These are phyloP conservation scores for Paecilomyces niveus DNA, from an alignment of 2,329 filamentous ascomycete genomes.

Conservation along the genomic window DNA sequence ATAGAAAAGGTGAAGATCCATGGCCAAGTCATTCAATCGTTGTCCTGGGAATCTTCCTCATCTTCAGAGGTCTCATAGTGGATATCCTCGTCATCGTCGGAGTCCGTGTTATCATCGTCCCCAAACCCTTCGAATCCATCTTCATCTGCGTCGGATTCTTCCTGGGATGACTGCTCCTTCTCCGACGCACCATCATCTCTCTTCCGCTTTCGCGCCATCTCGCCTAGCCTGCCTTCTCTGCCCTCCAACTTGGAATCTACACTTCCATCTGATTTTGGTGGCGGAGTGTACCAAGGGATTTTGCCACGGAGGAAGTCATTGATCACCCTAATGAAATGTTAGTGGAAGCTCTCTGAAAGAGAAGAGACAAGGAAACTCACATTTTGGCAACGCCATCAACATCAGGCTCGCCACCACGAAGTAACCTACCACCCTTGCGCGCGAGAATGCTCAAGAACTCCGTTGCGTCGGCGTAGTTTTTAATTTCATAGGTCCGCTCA, in stretches of 20 bases:
- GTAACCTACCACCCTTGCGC: constrained; percentile 74
- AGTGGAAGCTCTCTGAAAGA: background rate
- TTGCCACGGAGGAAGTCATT: constrained; percentile 95
- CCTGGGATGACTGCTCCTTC: constrained; percentile 21
- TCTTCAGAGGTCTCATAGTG: constrained; percentile 2
- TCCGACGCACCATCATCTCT: constrained; percentile 47
- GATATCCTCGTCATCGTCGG: constrained; percentile 10
- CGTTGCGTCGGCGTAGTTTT: constrained; percentile 66
- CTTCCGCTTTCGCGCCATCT: constrained; percentile 75
- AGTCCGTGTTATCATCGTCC: constrained; percentile 32
- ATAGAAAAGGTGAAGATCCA: background rate
- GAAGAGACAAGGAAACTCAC: background rate
- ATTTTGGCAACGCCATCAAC: constrained; percentile 93
- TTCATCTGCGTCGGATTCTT: constrained; percentile 25
- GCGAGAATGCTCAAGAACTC: constrained; percentile 84
- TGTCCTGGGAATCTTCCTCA: constrained; percentile 6
- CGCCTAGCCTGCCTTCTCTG: constrained; percentile 70
- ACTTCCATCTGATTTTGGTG: constrained; percentile 53
- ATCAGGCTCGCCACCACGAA: constrained; percentile 92
- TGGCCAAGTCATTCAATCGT: constrained; percentile 16
- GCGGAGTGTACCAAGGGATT: constrained; percentile 90
- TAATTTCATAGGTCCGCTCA: constrained; percentile 86
- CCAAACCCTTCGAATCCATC: constrained; percentile 38
- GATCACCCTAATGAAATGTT: constrained; percentile 51
- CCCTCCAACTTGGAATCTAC: constrained; percentile 54